Conservation (phyloP, 2,329 filamentous ascomycete genomes). For the Colletotrichum abscissum region DNA sequence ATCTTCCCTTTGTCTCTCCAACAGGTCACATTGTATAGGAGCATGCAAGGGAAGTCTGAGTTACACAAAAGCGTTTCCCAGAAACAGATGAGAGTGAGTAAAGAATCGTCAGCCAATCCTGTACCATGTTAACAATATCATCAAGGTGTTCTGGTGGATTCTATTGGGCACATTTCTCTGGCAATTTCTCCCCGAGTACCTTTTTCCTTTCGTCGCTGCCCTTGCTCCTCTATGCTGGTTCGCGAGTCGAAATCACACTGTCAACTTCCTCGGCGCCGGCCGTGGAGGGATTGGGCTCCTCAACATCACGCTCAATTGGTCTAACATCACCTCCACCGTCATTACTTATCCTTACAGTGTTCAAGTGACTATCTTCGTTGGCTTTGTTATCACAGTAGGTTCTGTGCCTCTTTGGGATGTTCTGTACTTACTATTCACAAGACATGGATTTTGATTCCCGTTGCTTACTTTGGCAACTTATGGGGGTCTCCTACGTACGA, state of each 20-base stretch:
- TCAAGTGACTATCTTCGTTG: conserved; percentile 66
- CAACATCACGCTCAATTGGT: conserved; percentile 71
- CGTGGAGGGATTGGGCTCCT: conserved; percentile 72
- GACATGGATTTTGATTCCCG: conserved; percentile 69
- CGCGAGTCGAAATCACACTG: conserved; percentile 65
- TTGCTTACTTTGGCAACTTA: conserved; percentile 67
- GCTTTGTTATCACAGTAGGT: conserved; percentile 55
- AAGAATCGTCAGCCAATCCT: too few species aligned
- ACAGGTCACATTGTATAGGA: conserved; percentile 30
- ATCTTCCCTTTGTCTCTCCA: conserved; percentile 27
- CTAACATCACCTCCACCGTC: conserved; percentile 65
- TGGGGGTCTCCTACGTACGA: conserved; percentile 55
- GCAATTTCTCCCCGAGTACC: conserved; percentile 72
- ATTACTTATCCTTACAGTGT: conserved; percentile 65
- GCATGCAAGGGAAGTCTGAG: conserved; percentile 31
- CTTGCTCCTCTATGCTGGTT: conserved; percentile 74
- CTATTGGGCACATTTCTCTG: conserved; percentile 65
- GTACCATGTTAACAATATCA: conserved; percentile 36
- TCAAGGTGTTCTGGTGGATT: conserved; percentile 65
- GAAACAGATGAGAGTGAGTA: conserved; percentile 21
- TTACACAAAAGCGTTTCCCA: conserved; percentile 16
- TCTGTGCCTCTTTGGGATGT: neutral
- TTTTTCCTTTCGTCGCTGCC: conserved; percentile 69
- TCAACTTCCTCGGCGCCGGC: conserved; percentile 70
- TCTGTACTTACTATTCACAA: conserved; percentile 40